Conservation (phyloP, 208 protist species). For the Entamoeba dispar region DNA sequence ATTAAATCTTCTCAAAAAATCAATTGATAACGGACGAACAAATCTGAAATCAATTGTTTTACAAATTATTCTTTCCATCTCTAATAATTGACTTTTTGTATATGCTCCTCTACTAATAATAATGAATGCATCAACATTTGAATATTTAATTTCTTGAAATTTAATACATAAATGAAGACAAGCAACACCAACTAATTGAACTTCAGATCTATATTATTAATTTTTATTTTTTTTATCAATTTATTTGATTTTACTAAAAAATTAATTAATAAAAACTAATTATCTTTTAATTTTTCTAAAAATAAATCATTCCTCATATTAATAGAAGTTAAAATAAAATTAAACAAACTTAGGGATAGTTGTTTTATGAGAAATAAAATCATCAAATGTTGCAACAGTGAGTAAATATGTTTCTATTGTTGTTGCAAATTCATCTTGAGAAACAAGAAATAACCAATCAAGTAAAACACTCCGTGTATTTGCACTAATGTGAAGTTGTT, state of each 20-base stretch:
- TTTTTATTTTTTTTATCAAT: too few species aligned
- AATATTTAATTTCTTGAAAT: conserved; percentile 10
- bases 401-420: background rate
- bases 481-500: background rate
- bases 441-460: background rate
- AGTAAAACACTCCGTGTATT: background rate
- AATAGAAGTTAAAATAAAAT: too few species aligned
- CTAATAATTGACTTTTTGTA: background rate
- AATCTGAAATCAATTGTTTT: conserved; percentile 13
- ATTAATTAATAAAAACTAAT: too few species aligned
- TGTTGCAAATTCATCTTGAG: background rate
- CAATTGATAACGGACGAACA: background rate
- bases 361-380: background rate
- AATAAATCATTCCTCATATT: too few species aligned
- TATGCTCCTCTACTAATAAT: background rate
- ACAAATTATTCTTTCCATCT: conserved; percentile 7
- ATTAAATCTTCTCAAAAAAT: conserved; percentile 17
- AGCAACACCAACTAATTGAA: conserved; percentile 36
- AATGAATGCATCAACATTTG: background rate
- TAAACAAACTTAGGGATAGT: too few species aligned
- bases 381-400: background rate
- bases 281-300: too few species aligned
- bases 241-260: too few species aligned
- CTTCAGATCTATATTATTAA: conserved; percentile 6
- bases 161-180: conserved; percentile 27